These are phyloP conservation scores for Cystobasidium slooffiae DNA, from an alignment of 1,284 basidiomycete genomes.

Conservation along the genomic window DNA sequence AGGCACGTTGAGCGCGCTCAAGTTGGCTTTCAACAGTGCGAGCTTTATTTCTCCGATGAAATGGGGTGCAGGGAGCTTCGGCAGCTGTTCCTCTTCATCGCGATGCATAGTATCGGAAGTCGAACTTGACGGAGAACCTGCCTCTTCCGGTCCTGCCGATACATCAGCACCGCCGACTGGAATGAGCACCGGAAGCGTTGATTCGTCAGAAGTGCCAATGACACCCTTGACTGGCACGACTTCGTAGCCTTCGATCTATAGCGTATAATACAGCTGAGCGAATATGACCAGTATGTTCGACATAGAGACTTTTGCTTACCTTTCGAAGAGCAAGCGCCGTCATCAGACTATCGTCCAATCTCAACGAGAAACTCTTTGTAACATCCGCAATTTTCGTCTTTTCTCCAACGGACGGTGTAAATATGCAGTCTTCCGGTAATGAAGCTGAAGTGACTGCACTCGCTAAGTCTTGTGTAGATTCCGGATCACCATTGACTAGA, in stretches of 20 bases:
- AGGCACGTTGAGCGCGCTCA: conserved; percentile 74
- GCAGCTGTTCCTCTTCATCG: conserved; percentile 52
- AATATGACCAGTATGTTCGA: not conserved
- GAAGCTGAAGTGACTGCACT: conserved; percentile 76
- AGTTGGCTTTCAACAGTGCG: conserved; percentile 76
- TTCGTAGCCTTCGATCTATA: conserved; percentile 94
- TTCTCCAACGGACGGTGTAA: conserved; percentile 73
- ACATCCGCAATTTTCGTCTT: conserved; percentile 90
- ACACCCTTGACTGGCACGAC: conserved; percentile 87
- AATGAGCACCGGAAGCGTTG: conserved; percentile 64
- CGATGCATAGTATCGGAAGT: not conserved
- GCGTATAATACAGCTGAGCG: conserved; percentile 27
- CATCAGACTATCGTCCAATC: conserved; percentile 85
- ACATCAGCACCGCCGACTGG: not conserved
- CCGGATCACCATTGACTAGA: conserved; percentile 74
- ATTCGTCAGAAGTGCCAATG: conserved; percentile 78
- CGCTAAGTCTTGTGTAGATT: conserved; percentile 72
- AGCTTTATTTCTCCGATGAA: conserved; percentile 96
- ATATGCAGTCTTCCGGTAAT: conserved; percentile 88
- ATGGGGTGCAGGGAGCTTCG: conserved; percentile 76
- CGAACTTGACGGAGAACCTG: conserved; percentile 10
- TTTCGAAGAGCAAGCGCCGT: conserved; percentile 81
- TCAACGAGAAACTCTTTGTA: conserved; percentile 90
- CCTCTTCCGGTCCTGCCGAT: conserved; percentile 12
- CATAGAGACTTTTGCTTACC: conserved; percentile 60